These are phyloP conservation scores for Aspergillus mulundensis DNA, from an alignment of 495 filamentous ascomycete genomes.

Conservation along the genomic window DNA sequence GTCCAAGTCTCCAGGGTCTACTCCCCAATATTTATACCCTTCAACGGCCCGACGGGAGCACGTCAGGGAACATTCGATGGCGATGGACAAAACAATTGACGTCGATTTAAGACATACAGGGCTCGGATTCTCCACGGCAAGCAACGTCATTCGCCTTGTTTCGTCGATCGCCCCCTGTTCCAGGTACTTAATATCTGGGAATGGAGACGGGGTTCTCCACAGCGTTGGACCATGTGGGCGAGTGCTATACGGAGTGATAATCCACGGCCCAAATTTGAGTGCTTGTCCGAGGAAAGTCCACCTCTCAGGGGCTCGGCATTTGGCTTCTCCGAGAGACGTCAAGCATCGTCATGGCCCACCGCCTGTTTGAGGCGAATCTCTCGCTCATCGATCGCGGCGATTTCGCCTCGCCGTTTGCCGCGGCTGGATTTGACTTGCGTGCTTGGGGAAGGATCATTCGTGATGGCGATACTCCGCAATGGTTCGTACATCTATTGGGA, in stretches of 20 bases:
- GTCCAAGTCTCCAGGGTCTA: neutral
- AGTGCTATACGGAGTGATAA: neutral
- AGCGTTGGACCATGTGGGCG: neutral
- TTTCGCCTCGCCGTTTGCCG: neutral
- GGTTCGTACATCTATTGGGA: no score
- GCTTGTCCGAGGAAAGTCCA: neutral
- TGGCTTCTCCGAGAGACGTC: neutral
- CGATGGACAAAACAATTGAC: neutral
- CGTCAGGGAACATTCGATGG: neutral
- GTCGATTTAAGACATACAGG: slow-evolving; percentile 4
- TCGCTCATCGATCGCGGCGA: neutral
- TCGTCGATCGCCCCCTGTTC: neutral
- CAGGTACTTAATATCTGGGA: neutral
- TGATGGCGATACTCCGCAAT: no score
- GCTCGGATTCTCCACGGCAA: neutral
- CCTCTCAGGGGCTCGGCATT: neutral
- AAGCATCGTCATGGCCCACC: neutral
- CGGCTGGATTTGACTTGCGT: neutral
- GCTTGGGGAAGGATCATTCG: neutral
- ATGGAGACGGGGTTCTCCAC: neutral
- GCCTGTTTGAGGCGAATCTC: neutral
- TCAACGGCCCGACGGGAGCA: neutral
- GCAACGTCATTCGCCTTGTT: neutral
- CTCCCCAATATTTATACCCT: neutral
- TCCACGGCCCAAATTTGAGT: neutral